Conservation (phyloP, 2,329 filamentous ascomycete species). For the Capronia coronata region DNA sequence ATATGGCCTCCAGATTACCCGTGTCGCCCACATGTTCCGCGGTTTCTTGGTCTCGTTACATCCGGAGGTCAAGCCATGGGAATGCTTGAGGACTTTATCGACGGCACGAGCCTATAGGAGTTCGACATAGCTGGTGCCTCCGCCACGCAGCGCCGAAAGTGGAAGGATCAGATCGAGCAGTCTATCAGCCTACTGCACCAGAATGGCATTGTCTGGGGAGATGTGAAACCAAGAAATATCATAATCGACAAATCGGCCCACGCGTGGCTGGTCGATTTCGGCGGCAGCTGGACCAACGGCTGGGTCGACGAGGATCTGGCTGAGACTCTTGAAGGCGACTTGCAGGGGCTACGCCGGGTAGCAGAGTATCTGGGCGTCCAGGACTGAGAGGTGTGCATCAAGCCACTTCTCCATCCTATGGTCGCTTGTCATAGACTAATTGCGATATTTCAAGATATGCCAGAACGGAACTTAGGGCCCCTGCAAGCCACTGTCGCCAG, state of each 20-base stretch:
- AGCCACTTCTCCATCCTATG: no score
- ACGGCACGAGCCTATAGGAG: not conserved
- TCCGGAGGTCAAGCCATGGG: not conserved
- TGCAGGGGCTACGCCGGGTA: constrained; percentile 23
- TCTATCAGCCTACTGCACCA: constrained; percentile 3
- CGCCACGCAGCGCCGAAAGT: not conserved
- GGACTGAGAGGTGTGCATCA: no score
- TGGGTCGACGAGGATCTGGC: constrained; percentile 28
- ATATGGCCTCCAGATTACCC: constrained; percentile 12
- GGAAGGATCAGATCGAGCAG: constrained; percentile 12
- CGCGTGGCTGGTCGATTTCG: constrained; percentile 31
- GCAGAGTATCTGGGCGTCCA: constrained; percentile 9
- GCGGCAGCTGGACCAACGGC: constrained; percentile 29
- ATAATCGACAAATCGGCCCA: constrained; percentile 28
- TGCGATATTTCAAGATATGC: no score
- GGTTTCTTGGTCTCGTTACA: constrained; percentile 6
- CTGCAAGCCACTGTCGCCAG: no score
- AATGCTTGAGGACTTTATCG: not conserved
- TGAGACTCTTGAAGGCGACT: constrained; percentile 28
- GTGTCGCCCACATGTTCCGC: constrained; percentile 8
- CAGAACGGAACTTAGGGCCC: no score
- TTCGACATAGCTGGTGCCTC: not conserved
- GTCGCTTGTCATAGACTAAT: no score
- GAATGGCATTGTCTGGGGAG: constrained; percentile 29
- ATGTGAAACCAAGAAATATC: constrained; percentile 31